Percentiles rank a stretch among this genome's conserved stretches.
Conservation (phyloP, 495 filamentous ascomycete species). For the Neurospora sp. region DNA sequence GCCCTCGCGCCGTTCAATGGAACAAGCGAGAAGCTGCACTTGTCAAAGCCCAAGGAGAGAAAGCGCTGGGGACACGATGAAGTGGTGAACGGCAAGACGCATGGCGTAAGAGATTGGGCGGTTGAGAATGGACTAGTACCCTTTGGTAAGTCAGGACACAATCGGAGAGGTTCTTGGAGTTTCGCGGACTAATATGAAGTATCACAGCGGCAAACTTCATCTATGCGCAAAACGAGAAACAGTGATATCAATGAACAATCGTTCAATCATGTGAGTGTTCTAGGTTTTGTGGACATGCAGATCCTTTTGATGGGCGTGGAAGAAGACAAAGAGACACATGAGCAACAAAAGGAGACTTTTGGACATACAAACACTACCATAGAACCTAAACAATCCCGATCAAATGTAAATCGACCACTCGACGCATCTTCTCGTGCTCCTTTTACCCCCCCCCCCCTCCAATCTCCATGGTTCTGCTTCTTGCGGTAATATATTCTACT, state of each 20-base stretch:
- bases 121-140: slow-evolving; percentile 47
- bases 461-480: neutral
- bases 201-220: slow-evolving; percentile 53
- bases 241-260: slow-evolving; percentile 24
- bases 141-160: slow-evolving; percentile 40
- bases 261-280: neutral
- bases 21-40: slow-evolving; percentile 26
- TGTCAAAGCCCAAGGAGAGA: slow-evolving; percentile 46
- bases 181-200: slow-evolving; percentile 1
- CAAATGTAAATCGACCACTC: neutral
- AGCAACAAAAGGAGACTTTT: neutral
- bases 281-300: neutral
- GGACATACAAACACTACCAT: neutral
- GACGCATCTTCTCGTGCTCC: neutral
- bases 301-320: neutral
- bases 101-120: slow-evolving; percentile 55
- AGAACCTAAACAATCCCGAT: neutral
- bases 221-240: slow-evolving; percentile 50
- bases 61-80: slow-evolving; percentile 48
- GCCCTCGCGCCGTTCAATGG: slow-evolving; percentile 37
- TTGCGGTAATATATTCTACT: neutral
- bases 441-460: neutral
- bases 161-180: neutral
- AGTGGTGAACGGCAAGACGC: slow-evolving; percentile 31
- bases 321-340: neutral